Evolutionary conservation across 768 basidiomycete genomes (phyloP).

Genomic region (Xerocomellus dryophilus): DNA sequence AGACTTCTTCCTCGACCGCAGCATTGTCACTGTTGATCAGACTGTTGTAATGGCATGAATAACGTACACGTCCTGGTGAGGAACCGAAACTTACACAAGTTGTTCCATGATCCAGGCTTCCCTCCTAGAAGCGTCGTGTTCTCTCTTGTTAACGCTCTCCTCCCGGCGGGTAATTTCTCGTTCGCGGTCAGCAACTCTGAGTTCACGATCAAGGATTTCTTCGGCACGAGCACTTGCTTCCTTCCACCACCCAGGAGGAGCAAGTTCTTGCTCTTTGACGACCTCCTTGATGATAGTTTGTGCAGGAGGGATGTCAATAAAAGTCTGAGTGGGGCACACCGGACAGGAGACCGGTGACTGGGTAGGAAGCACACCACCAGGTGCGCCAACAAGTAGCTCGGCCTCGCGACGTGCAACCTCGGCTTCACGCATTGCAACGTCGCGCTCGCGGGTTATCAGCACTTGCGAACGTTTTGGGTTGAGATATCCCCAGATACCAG

Average conservation of each 20-base stretch:
- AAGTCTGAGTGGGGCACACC: slow-evolving; percentile 50
- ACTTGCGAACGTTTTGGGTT: slow-evolving; percentile 82
- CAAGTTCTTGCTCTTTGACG: slow-evolving; percentile 75
- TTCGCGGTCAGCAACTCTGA: slow-evolving; percentile 81
- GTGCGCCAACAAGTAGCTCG: slow-evolving; percentile 77
- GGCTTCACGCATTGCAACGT: slow-evolving; percentile 78
- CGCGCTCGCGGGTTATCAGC: slow-evolving; percentile 73
- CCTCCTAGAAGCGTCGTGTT: slow-evolving; percentile 83
- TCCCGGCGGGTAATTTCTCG: slow-evolving; percentile 85
- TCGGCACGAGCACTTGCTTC: slow-evolving; percentile 69
- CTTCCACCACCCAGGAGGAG: slow-evolving; percentile 77
- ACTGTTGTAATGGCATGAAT: slow-evolving; percentile 35
- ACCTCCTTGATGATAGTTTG: slow-evolving; percentile 89
- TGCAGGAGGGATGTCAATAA: slow-evolving; percentile 55
- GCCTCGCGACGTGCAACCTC: slow-evolving; percentile 89
- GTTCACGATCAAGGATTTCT: slow-evolving; percentile 79
- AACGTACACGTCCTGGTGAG: background rate
- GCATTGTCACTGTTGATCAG: slow-evolving; percentile 67
- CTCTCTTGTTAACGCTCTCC: slow-evolving; percentile 79
- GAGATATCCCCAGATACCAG: slow-evolving; percentile 68
- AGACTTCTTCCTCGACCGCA: slow-evolving; percentile 73
- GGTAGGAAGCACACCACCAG: slow-evolving; percentile 69
- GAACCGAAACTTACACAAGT: slow-evolving; percentile 59
- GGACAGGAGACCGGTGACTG: slow-evolving; percentile 56
- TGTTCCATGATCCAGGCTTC: slow-evolving; percentile 94